Evolutionary conservation across 2,329 filamentous ascomycete species (phyloP).

Genomic region (Botryotinia convoluta): DNA sequence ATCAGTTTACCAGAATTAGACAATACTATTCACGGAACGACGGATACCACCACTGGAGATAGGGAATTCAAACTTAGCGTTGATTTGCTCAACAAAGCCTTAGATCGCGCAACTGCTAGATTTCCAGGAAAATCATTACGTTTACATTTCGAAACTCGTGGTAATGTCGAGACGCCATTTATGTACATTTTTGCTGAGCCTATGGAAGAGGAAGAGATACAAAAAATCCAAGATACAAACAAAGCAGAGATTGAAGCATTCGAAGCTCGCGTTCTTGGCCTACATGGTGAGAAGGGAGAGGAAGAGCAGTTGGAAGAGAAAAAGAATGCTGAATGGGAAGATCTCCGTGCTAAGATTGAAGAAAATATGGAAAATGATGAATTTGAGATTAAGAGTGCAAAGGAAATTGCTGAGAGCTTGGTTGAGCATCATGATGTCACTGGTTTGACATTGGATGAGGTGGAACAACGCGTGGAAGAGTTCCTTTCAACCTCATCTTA

Average conservation of each 20-base stretch:
- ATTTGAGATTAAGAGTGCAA: slow-evolving; percentile 26
- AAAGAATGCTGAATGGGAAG: slow-evolving; percentile 35
- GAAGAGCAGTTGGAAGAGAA: slow-evolving; percentile 25
- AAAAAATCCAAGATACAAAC: slow-evolving; percentile 67
- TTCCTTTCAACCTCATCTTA: slow-evolving; percentile 20
- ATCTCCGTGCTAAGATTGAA: slow-evolving; percentile 37
- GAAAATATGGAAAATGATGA: slow-evolving; percentile 36
- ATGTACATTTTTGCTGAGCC: slow-evolving; percentile 93
- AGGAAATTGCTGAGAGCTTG: slow-evolving; percentile 20
- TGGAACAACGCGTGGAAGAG: slow-evolving; percentile 22
- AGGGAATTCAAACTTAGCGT: slow-evolving; percentile 83
- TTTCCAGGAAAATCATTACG: slow-evolving; percentile 77
- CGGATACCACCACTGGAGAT: slow-evolving; percentile 66
- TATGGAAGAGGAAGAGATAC: slow-evolving; percentile 68
- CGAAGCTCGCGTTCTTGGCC: slow-evolving; percentile 59
- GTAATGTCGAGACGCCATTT: slow-evolving; percentile 49
- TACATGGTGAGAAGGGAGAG: slow-evolving; percentile 41
- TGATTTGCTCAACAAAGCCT: slow-evolving; percentile 70
- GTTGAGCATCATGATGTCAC: slow-evolving; percentile 21
- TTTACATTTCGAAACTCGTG: slow-evolving; percentile 76
- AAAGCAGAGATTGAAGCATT: slow-evolving; percentile 65
- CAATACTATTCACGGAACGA: slow-evolving; percentile 76
- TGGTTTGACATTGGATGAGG: slow-evolving; percentile 21
- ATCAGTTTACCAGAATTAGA: slow-evolving; percentile 87
- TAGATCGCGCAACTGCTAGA: slow-evolving; percentile 70